Conservation (phyloP, 768 basidiomycete genomes). For the Tremella mesenterica region DNA sequence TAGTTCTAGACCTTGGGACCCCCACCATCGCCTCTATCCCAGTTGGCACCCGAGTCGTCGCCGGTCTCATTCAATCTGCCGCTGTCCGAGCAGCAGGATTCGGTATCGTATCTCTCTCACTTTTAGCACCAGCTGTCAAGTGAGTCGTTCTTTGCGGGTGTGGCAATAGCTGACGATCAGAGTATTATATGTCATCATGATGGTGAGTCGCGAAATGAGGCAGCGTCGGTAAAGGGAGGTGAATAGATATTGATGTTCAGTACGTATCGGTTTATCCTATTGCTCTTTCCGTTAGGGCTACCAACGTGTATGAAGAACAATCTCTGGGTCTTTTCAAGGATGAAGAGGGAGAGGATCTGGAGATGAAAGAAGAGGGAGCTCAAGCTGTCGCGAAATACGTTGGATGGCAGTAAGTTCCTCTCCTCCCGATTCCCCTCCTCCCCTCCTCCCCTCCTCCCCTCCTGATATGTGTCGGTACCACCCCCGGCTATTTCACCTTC, state of each 20-base stretch:
- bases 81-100: conserved; percentile 83
- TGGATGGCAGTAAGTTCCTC: conserved; percentile 41
- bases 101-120: conserved; percentile 59
- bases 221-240: background rate
- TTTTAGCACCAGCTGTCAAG: conserved; percentile 85
- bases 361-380: conserved; percentile 23
- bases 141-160: conserved; percentile 43
- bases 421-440: no score
- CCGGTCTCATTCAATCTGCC: conserved; percentile 68
- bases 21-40: conserved; percentile 61
- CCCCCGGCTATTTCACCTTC: conserved; percentile 96
- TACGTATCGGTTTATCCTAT: conserved; percentile 28
- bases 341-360: conserved; percentile 36
- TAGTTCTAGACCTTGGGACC: conserved; percentile 79
- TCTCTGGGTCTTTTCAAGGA: conserved; percentile 69
- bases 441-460: no score
- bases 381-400: conserved; percentile 43
- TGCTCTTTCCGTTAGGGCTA: conserved; percentile 59
- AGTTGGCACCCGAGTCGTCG: conserved; percentile 58
- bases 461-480: conserved; percentile 86
- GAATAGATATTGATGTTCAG: background rate
- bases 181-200: conserved; percentile 84
- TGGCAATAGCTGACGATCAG: conserved; percentile 43
- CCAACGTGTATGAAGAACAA: conserved; percentile 71
- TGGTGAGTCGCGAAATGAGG: conserved; percentile 55